These are phyloP conservation scores for Xanthoconium separans DNA, from an alignment of 1,284 basidiomycete genomes.

Conservation along the genomic window DNA sequence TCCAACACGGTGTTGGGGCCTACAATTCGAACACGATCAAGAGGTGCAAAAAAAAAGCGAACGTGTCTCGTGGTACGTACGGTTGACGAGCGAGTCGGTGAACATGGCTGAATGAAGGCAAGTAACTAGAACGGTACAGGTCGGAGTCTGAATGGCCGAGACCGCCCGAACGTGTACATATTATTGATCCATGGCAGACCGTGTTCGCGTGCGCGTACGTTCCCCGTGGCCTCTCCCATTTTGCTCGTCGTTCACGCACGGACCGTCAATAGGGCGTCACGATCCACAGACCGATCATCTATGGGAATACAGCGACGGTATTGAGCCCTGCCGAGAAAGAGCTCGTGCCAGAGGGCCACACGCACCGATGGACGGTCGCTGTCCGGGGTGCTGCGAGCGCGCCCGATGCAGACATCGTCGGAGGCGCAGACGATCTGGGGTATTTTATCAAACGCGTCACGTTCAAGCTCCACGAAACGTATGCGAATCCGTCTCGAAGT, in stretches of 20 bases:
- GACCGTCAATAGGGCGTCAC: slow-evolving; percentile 67
- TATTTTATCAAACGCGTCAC: slow-evolving; percentile 94
- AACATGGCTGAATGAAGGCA: slow-evolving; percentile 38
- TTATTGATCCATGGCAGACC: slow-evolving; percentile 60
- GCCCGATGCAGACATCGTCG: slow-evolving; percentile 67
- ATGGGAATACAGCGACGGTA: slow-evolving; percentile 92
- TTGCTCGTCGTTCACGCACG: background rate
- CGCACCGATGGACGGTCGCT: slow-evolving; percentile 96
- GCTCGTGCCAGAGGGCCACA: slow-evolving; percentile 68
- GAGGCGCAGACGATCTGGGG: slow-evolving; percentile 84
- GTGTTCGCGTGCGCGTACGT: slow-evolving; percentile 72
- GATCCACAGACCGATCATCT: slow-evolving; percentile 90
- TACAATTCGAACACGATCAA: slow-evolving; percentile 1
- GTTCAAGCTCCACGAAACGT: slow-evolving; percentile 98
- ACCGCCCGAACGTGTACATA: slow-evolving; percentile 21
- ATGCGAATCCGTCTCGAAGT: slow-evolving; percentile 89
- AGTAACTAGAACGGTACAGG: background rate
- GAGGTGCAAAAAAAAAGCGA: background rate
- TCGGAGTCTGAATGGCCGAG: slow-evolving; percentile 37
- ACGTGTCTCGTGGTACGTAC: slow-evolving; percentile 24
- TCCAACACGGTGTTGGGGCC: slow-evolving; percentile 65
- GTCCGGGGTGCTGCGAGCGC: slow-evolving; percentile 77
- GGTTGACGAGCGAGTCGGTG: slow-evolving; percentile 56
- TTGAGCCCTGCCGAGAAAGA: slow-evolving; percentile 78
- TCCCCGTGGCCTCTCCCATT: background rate